Evolutionary conservation across 768 basidiomycete genomes (phyloP).

Genomic region (Galerina sulciceps): DNA sequence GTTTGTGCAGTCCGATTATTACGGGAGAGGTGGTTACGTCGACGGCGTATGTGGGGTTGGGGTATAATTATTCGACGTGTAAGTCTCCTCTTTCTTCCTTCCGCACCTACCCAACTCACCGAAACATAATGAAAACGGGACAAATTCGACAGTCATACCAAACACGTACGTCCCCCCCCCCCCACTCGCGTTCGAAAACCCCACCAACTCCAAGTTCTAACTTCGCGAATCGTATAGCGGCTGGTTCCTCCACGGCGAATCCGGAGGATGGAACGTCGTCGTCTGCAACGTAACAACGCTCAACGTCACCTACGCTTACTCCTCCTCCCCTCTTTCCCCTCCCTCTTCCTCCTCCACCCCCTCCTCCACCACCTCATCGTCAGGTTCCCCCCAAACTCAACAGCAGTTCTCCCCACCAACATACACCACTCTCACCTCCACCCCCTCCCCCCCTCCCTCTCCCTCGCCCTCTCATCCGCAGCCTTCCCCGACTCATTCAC

Average conservation of each 20-base stretch:
- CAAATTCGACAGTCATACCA: not conserved
- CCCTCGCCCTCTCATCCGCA: not conserved
- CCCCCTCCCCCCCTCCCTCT: too few relatives aligned
- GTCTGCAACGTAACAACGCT: slow-evolving; percentile 6
- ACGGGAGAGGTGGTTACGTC: slow-evolving; percentile 1
- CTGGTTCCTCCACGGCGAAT: slow-evolving; percentile 3
- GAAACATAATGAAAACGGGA: too few relatives aligned
- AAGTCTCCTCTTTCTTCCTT: not conserved
- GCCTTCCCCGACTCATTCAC: not conserved
- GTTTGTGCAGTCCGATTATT: not conserved
- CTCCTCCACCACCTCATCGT: not conserved
- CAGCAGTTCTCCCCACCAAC: too few relatives aligned
- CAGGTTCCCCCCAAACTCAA: too few relatives aligned
- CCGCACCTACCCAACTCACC: not conserved
- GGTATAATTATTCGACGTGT: not conserved
- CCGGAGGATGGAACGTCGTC: slow-evolving; percentile 3
- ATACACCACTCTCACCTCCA: too few relatives aligned
- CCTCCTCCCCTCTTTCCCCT: slow-evolving; percentile 1
- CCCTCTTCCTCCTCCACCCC: not conserved
- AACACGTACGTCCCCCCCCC: slow-evolving; percentile 10
- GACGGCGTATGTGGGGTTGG: not conserved
- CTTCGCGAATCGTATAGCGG: slow-evolving; percentile 6
- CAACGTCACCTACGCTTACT: slow-evolving; percentile 1
- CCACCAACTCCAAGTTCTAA: not conserved
- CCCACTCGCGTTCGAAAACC: too few relatives aligned